Percentiles rank a stretch among this genome's conserved stretches.
Evolutionary conservation across 1,284 basidiomycete genomes (phyloP).

Genomic region (Thecaphora thlaspeos): DNA sequence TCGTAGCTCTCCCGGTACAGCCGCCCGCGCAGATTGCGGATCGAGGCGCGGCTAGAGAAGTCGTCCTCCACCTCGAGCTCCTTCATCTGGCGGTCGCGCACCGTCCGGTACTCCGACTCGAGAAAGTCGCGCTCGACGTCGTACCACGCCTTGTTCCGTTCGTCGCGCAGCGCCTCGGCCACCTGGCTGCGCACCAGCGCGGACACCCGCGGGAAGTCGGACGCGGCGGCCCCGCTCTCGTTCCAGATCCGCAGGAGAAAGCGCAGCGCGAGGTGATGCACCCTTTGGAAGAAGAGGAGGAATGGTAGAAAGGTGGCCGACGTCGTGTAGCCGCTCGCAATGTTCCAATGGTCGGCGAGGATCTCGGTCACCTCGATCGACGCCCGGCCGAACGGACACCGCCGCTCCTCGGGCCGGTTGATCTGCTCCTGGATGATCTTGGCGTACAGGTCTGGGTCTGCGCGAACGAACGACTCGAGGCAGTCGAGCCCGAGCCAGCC

Average conservation of each 20-base stretch:
- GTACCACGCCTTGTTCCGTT: conserved; percentile 77
- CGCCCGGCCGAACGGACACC: conserved; percentile 82
- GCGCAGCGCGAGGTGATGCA: conserved; percentile 77
- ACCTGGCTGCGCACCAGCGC: conserved; percentile 80
- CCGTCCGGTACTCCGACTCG: conserved; percentile 78
- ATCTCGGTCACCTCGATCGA: conserved; percentile 80
- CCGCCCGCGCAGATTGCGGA: conserved; percentile 74
- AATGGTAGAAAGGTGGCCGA: conserved; percentile 83
- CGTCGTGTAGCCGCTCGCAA: conserved; percentile 66
- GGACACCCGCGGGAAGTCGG: conserved; percentile 71
- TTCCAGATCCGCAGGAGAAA: conserved; percentile 96
- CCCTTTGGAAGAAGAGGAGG: conserved; percentile 76
- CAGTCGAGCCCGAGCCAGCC: conserved; percentile 71
- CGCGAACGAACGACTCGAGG: conserved; percentile 70
- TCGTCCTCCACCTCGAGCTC: conserved; percentile 90
- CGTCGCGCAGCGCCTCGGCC: conserved; percentile 62
- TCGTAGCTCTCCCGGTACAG: conserved; percentile 88
- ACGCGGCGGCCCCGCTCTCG: conserved; percentile 75
- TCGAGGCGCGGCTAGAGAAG: conserved; percentile 46
- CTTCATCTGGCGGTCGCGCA: conserved; percentile 89
- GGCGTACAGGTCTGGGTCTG: conserved; percentile 75
- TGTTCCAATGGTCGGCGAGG: conserved; percentile 47
- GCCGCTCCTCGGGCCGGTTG: conserved; percentile 71
- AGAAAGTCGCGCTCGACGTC: conserved; percentile 81
- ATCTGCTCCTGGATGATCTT: conserved; percentile 84